These are phyloP conservation scores for Aspergillus awamori DNA, from an alignment of 2,329 filamentous ascomycete genomes.

Conservation along the genomic window DNA sequence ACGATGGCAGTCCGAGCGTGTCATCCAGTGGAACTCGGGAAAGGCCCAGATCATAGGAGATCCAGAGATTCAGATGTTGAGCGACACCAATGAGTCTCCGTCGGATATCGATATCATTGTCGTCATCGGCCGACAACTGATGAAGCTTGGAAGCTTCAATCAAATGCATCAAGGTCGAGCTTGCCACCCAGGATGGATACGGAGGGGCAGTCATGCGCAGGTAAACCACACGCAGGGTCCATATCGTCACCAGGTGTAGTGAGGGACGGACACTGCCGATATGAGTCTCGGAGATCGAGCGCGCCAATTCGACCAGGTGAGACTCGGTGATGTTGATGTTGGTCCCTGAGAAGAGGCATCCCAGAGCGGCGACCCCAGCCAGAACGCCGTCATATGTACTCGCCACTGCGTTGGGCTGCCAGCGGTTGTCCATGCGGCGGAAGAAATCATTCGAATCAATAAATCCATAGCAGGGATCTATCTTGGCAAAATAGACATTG, in stretches of 20 bases:
- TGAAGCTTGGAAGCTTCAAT: constrained; percentile 53
- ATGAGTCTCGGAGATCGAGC: constrained; percentile 46
- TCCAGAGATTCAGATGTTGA: constrained; percentile 61
- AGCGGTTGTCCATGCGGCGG: constrained; percentile 24
- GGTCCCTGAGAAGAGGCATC: constrained; percentile 53
- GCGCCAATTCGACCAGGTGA: constrained; percentile 51
- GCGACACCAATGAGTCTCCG: constrained; percentile 53
- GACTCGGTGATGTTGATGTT: constrained; percentile 48
- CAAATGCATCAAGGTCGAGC: constrained; percentile 48
- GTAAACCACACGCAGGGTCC: constrained; percentile 56
- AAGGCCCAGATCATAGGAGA: constrained; percentile 60
- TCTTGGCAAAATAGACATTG: constrained; percentile 53
- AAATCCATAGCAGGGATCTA: constrained; percentile 58
- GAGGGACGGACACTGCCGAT: constrained; percentile 24
- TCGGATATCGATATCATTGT: constrained; percentile 38
- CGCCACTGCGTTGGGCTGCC: constrained; percentile 25
- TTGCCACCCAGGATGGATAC: constrained; percentile 47
- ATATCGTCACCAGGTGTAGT: constrained; percentile 38
- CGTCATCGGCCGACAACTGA: constrained; percentile 22
- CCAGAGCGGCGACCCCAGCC: constrained; percentile 57
- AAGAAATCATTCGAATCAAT: constrained; percentile 34
- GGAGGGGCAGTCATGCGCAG: constrained; percentile 56
- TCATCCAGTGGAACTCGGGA: constrained; percentile 53
- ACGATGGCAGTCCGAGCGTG: constrained; percentile 35
- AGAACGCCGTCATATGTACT: constrained; percentile 51